Base-by-base conservation (phyloP, 768 basidiomycete species). In the Peribolospora kevripleyi region DNA sequence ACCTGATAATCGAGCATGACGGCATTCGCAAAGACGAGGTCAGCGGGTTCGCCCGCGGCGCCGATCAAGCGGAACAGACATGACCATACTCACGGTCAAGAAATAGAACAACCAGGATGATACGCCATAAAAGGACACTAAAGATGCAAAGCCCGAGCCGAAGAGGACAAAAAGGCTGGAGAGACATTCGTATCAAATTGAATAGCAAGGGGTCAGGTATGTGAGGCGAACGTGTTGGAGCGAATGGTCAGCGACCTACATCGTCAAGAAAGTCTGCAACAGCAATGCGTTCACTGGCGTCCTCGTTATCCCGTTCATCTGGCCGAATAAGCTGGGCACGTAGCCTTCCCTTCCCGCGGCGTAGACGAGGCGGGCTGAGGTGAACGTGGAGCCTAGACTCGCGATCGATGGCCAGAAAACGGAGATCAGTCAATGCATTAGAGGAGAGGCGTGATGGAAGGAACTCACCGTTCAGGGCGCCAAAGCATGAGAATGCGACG, bases 401-500 rank as follows among this genome's bases (percentile, higher is more conserved):
- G 46, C 39, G 13, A 50, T 57, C 8, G 38, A 39, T 46, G 39
- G 37, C 49, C 40, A 3, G 7, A 2, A 39, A 41, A 25, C 36
- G 14, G 39, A 4, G 25, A 42, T 4, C 6, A 43, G 14, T 10
- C 37, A 51, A 45, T 10, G n/a, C 58, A 64, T 50, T 46, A 54
- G 58, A 61, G 36, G 46, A 57, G 52, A 55, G 60, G 43, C 52
- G 52, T 40, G 41, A 42, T 59, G 37, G 54, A 63, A 64, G 59
- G 47, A 61, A 77, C 87, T 83, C 7, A 57, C 60, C 56, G 65
- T 93, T 91, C 53, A 98, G 68, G 1, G 93, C 87, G 13, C 91
- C 91, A 60, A 98, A 86, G 65, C 87, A 93, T 3, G 88, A 93
- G 56, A 95, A 74, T 1, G 87, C 84, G 10, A 98, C 91, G 74